Evolutionary conservation across 176 grass and related monocot species (phyloP).

Genomic region (Avena sativa): DNA sequence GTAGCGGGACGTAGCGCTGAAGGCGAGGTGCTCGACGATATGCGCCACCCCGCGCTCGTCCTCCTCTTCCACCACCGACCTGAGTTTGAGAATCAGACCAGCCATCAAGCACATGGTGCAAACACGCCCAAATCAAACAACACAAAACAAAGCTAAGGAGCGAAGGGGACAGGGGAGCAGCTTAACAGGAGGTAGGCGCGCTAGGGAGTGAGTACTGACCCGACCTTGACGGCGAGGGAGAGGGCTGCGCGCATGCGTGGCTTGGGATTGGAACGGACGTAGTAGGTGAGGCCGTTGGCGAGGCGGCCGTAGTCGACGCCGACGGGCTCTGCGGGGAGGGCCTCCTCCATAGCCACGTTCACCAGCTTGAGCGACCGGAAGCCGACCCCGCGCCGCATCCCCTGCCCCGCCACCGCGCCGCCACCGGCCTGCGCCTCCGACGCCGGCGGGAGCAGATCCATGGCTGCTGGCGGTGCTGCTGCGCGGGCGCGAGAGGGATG

Average conservation of each 20-base stretch:
- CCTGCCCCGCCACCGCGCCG: neutral
- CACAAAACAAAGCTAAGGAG: neutral
- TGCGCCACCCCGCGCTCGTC: slow-evolving; percentile 95
- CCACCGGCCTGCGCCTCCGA: slow-evolving; percentile 47
- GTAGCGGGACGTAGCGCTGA: slow-evolving; percentile 93
- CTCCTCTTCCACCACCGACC: slow-evolving; percentile 95
- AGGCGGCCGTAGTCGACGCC: slow-evolving; percentile 81
- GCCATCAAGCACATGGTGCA: neutral
- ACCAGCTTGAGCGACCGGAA: slow-evolving; percentile 95
- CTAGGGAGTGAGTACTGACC: slow-evolving; percentile 57
- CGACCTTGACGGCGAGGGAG: slow-evolving; percentile 98
- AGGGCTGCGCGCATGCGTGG: slow-evolving; percentile 95
- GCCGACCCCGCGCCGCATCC: slow-evolving; percentile 63
- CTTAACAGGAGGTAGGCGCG: neutral
- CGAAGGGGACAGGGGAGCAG: neutral
- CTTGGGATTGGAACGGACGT: slow-evolving; percentile 89
- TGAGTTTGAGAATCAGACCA: slow-evolving; percentile 42
- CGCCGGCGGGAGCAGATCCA: slow-evolving; percentile 89
- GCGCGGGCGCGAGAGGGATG: slow-evolving; percentile 13
- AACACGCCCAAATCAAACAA: neutral
- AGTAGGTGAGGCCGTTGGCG: slow-evolving; percentile 92
- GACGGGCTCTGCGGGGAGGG: slow-evolving; percentile 68
- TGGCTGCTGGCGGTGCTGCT: slow-evolving; percentile 37
- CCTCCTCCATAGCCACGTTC: slow-evolving; percentile 78
- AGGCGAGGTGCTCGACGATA: slow-evolving; percentile 96